Evolutionary conservation across 2,329 filamentous ascomycete species (phyloP), one percentile per base, ranked within the genome.

Genomic region (Diplodia intermedia): DNA sequence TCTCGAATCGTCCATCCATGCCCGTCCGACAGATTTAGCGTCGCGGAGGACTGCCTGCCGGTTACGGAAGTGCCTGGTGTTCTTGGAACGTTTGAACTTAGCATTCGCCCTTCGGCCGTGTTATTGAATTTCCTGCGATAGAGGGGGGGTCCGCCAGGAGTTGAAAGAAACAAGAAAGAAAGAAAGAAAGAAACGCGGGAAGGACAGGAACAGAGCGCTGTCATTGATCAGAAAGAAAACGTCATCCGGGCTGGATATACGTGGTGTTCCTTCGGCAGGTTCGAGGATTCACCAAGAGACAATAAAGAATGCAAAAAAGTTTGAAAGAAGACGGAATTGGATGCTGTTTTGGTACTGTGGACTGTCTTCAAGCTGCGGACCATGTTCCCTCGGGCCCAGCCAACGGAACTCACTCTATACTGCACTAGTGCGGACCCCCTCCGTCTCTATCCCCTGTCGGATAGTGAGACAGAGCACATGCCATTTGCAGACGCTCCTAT

Each of bases 191-290:
- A 33, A 49, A 5, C 23, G 36, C 9, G 12, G 40, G 15, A 3
- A 62, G 43, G 12, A 14, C 8, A 36, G 55, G 55, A 18, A 60
- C n/a, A 62, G 26, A 62, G 2, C 23, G 57, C 26, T 43, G 14
- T 23, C 15, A 33, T 36, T 29, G 23, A 26, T 31, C 23, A 62
- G 23, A 40, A 29, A 6, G 5, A 8, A 60, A 18, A 49, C 20
- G 47, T 14, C 47, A 18, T 40, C 50, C 3, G 26, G 9, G n/a
- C 36, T 12, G 26, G 57, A 33, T 49, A 49, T 49, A 11, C 4
- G 47, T 49, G 40, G 26, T 38, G 11, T 20, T 49, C 40, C 29
- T 29, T 62, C 57, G 57, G 57, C 57, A 50, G 57, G 57, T 29
- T 62, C 57, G 57, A 62, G 26, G 23, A 20, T 23, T 36, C 18